A percentile compares a stretch with the other conserved stretches of the same genome.
Evolutionary conservation across 1,139 yeast species (phyloP).

Genomic region (Pichia sp.): DNA sequence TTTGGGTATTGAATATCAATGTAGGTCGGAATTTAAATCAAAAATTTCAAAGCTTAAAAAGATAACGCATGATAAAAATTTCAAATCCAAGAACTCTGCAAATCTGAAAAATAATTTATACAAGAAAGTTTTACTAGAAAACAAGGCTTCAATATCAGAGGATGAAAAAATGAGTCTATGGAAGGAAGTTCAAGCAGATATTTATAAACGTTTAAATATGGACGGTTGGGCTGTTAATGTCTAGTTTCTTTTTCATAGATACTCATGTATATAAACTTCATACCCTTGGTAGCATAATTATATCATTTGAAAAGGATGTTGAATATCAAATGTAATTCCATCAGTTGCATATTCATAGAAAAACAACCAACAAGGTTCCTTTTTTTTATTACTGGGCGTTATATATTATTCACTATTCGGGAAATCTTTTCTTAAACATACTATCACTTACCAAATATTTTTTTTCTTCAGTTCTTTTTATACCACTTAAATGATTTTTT

Average conservation of each 20-base stretch:
- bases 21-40: constrained; percentile 50
- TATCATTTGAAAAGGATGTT: neutral
- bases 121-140: constrained; percentile 24
- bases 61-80: constrained; percentile 11
- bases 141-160: constrained; percentile 33
- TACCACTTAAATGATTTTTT: neutral
- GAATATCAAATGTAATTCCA: neutral
- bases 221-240: constrained; percentile 8
- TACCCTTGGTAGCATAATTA: no score
- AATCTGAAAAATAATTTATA: constrained; percentile 16
- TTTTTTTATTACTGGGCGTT: neutral
- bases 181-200: constrained; percentile 52
- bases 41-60: constrained; percentile 28
- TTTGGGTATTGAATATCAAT: constrained; percentile 63
- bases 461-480: neutral
- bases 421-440: neutral
- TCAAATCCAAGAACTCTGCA: neutral
- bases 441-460: neutral
- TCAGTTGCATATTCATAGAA: no score
- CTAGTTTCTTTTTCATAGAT: neutral
- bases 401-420: neutral
- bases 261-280: neutral
- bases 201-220: constrained; percentile 40
- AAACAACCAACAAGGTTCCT: no score
- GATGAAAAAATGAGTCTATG: constrained; percentile 52